Conservation (phyloP, 768 basidiomycete species). For the Termitomyces sp. region DNA sequence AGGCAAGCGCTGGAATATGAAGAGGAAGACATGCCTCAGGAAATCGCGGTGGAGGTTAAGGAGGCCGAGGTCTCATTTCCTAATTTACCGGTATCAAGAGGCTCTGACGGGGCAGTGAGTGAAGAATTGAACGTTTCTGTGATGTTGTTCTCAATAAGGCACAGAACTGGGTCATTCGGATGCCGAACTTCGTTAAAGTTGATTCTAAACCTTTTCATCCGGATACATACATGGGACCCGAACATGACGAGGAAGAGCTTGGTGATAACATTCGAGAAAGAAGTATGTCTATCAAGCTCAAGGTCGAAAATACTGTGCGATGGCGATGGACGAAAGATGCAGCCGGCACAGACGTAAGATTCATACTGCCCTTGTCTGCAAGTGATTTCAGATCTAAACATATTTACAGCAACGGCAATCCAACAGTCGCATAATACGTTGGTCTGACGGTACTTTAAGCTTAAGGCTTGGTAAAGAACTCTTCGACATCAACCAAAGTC, state of each 20-base stretch:
- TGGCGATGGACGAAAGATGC: constrained; percentile 92
- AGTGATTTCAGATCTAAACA: constrained; percentile 2
- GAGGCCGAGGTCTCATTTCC: constrained; percentile 79
- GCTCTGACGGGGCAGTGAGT: constrained; percentile 79
- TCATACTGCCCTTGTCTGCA: background rate
- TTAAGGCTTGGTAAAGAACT: constrained; percentile 91
- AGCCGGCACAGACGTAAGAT: constrained; percentile 70
- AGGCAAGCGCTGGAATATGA: constrained; percentile 77
- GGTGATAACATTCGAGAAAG: constrained; percentile 67
- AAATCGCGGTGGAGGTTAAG: constrained; percentile 50
- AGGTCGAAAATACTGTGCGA: constrained; percentile 90
- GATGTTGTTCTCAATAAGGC: background rate
- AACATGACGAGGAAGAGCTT: constrained; percentile 70
- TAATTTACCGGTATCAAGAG: constrained; percentile 80
- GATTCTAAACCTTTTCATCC: constrained; percentile 89
- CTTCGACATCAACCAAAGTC: constrained; percentile 81
- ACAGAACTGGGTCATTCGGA: constrained; percentile 87
- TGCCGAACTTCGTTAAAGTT: constrained; percentile 92
- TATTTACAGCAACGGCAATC: constrained; percentile 69
- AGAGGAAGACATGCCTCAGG: constrained; percentile 68
- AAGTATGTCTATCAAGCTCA: constrained; percentile 81
- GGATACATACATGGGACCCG: constrained; percentile 79
- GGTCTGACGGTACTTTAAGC: constrained; percentile 94
- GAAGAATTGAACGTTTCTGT: background rate
- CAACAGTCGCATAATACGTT: constrained; percentile 87